Evolutionary conservation across 441 rosid species (phyloP), one percentile per base, ranked within the genome.

Genomic region (Theobroma grandiflorum): DNA sequence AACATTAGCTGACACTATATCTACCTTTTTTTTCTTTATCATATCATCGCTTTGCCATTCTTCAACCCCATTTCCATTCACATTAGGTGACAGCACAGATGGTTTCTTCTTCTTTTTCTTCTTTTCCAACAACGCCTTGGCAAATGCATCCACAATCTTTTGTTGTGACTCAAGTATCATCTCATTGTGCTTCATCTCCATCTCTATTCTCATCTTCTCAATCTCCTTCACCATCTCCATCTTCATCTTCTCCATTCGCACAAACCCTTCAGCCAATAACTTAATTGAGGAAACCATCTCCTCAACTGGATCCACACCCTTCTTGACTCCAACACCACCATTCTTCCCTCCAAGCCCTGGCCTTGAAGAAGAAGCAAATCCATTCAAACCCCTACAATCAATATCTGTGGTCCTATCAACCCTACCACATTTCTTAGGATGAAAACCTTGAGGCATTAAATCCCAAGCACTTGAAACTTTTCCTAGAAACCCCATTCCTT

Each of bases 141-240:
- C 84, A 80, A 91, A 85, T 4, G 79, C 83, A 4, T 89, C 91
- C 16, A 90, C 68, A 58, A 94, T 91, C 86, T 86, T 89, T 77
- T 88, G 91, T 72, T 93, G 94, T 0, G 94, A 88, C 75, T 94
- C 89, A 0, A 93, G 86, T 82, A 93, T 87, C 97, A 93, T 89
- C 90, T 92, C 89, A 70, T 84, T 91, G 72, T 89, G 91, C 86
- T 90, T 93, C 86, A 88, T 78, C 87, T 92, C 91, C 86, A 85
- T 87, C 80, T 90, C 91, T 94, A 91, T 94, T 79, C 92, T 83
- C 82, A 85, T 82, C 84, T 89, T 90, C 87, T 93, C 96, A 53
- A 90, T 87, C 85, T 93, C 96, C 83, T 82, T 90, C 79, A 90
- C 89, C 95, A 93, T 90, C 71, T 94, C 93, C 89, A 93, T 88